Percentiles rank a stretch among this genome's conserved stretches.
These are phyloP conservation scores for Eimeria falciformis DNA, from an alignment of 169 alveolate species.

Conservation along the genomic window DNA sequence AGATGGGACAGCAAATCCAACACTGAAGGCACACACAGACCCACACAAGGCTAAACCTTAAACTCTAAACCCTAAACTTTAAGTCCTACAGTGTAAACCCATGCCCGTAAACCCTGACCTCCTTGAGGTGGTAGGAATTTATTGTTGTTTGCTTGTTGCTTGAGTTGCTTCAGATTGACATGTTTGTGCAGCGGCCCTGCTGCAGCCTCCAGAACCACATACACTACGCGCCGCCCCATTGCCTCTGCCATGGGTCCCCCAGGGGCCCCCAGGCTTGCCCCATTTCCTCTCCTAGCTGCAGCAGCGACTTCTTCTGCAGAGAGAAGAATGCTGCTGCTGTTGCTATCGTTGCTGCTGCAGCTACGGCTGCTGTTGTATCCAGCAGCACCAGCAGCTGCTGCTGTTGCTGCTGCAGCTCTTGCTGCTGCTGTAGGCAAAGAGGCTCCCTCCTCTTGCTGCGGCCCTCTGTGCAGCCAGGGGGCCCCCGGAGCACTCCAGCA, in stretches of 20 bases:
- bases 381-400: no score
- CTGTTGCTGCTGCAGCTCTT: no score
- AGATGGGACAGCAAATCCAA: not conserved
- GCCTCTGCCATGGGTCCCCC: not conserved
- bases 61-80: constrained; percentile 11
- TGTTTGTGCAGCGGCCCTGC: constrained; percentile 49
- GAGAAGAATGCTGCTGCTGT: not conserved
- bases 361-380: constrained; percentile 11
- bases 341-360: constrained; percentile 29
- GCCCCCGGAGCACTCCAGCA: constrained; percentile 32
- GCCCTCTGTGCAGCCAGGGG: not conserved
- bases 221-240: not conserved
- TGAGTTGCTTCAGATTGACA: not conserved
- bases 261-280: not conserved
- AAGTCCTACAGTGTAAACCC: constrained; percentile 17
- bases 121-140: constrained; percentile 10
- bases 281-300: not conserved
- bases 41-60: no score
- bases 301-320: not conserved
- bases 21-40: no score
- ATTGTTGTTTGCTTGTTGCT: not conserved
- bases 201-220: constrained; percentile 21
- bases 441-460: not conserved
- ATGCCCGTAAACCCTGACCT: constrained; percentile 24
- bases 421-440: not conserved